Percentiles rank a stretch among this genome's conserved stretches.
These are phyloP conservation scores for Excoecaria agallocha DNA, from an alignment of 345 rosid species.

Conservation along the genomic window DNA sequence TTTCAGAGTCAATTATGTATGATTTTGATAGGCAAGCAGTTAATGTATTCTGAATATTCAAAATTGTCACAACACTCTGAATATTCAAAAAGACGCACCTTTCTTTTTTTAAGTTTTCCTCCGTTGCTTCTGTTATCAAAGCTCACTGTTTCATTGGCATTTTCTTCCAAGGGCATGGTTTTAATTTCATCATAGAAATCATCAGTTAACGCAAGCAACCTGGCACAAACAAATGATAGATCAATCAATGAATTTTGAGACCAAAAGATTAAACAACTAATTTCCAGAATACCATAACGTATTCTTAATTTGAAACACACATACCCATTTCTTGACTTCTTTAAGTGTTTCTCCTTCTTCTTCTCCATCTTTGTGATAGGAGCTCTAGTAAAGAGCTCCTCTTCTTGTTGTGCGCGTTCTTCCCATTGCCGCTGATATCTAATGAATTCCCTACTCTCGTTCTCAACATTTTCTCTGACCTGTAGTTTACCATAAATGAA, in stretches of 20 bases:
- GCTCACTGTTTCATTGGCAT: conserved; percentile 29
- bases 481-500: conserved; percentile 33
- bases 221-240: conserved; percentile 32
- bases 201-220: conserved; percentile 72
- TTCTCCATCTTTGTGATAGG: conserved; percentile 73
- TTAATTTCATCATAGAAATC: conserved; percentile 68
- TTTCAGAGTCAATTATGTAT: too few species aligned
- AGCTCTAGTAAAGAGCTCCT: conserved; percentile 74
- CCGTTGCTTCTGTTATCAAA: conserved; percentile 23
- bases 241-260: neutral
- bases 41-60: neutral
- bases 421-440: conserved; percentile 59
- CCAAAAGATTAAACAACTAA: neutral
- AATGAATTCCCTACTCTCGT: conserved; percentile 61
- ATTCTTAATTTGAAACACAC: conserved; percentile 8
- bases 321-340: conserved; percentile 88
- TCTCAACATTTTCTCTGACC: conserved; percentile 61
- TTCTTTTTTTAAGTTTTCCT: conserved; percentile 57
- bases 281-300: neutral
- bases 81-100: conserved; percentile 38
- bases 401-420: conserved; percentile 65
- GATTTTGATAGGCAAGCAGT: too few species aligned
- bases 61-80: too few species aligned
- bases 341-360: conserved; percentile 61
- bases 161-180: conserved; percentile 50